Percentiles rank a stretch among this genome's conserved stretches.
Evolutionary conservation across 73 alveolate species (phyloP).

Genomic region (Symbiodinium pilosum): DNA sequence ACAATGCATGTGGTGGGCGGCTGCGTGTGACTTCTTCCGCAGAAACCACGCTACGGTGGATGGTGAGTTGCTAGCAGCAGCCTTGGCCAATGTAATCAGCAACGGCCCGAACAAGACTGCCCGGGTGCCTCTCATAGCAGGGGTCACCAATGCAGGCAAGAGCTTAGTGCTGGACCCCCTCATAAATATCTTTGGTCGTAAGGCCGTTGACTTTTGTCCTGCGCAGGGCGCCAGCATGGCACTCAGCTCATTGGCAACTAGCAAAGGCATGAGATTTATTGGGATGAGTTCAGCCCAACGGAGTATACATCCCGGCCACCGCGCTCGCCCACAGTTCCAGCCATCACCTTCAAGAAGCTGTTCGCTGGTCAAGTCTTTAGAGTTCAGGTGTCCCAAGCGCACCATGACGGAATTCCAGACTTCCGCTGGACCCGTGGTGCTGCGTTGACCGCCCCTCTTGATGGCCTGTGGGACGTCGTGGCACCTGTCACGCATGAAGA

Average conservation of each 20-base stretch:
- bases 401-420: neutral
- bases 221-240: conserved; percentile 17
- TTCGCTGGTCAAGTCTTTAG: too few species aligned
- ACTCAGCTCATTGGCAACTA: neutral
- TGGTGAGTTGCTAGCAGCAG: too few species aligned
- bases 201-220: neutral
- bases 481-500: too few species aligned
- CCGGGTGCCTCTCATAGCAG: neutral
- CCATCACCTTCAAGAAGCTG: conserved; percentile 21
- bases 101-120: too few species aligned
- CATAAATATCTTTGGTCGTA: neutral
- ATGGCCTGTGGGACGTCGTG: too few species aligned
- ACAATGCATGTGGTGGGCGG: neutral
- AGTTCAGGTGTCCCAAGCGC: too few species aligned
- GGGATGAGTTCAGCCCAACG: conserved; percentile 24
- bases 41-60: neutral
- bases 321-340: neutral
- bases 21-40: neutral
- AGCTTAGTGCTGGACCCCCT: neutral
- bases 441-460: too few species aligned
- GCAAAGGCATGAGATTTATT: neutral
- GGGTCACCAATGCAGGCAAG: conserved; percentile 27
- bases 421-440: conserved; percentile 8
- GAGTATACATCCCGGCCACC: conserved; percentile 20
- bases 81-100: too few species aligned